These are phyloP conservation scores for Exophiala dermatitidis DNA, from an alignment of 2,329 filamentous ascomycete genomes.

Conservation along the genomic window DNA sequence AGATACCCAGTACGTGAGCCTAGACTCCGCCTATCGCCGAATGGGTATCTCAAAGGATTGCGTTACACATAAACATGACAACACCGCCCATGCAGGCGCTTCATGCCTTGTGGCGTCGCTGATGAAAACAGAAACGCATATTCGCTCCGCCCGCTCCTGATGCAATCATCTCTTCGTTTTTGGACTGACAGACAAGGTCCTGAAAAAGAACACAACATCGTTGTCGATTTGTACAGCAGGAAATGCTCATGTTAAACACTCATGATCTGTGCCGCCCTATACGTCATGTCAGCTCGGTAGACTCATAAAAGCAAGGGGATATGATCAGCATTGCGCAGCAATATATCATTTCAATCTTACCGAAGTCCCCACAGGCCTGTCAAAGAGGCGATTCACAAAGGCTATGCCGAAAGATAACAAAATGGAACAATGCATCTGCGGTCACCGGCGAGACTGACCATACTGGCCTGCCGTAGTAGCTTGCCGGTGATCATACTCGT, in stretches of 20 bases:
- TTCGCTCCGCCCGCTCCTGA: background rate
- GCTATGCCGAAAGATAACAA: background rate
- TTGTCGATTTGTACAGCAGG: background rate
- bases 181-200: background rate
- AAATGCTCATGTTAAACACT: background rate
- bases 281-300: background rate
- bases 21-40: background rate
- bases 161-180: background rate
- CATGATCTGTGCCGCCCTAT: background rate
- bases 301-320: background rate
- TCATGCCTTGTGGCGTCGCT: background rate
- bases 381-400: background rate
- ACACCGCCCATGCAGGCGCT: background rate
- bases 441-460: background rate
- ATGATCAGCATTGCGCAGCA: background rate
- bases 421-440: background rate
- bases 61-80: background rate
- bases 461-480: background rate
- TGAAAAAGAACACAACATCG: background rate
- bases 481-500: conserved; percentile 12
- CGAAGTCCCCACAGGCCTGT: background rate
- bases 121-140: background rate
- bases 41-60: background rate
- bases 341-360: background rate
- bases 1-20: background rate